A percentile compares a stretch with the other conserved stretches of the same genome.
Conservation (phyloP, 495 filamentous ascomycete species). For the Durotheca rogersii region DNA sequence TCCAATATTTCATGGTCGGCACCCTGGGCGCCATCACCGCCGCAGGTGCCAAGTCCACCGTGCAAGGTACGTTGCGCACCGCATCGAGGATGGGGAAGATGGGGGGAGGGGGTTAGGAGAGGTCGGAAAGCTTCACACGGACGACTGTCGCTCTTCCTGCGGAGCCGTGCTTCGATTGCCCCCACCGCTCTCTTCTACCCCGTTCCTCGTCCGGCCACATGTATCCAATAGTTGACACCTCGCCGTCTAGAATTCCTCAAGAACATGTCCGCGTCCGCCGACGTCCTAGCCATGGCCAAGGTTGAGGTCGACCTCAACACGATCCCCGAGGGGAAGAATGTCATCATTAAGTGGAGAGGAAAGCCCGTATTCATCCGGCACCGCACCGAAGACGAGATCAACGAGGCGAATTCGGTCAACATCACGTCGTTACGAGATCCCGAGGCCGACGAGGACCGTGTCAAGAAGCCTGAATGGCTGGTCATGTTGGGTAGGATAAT, state of each 20-base stretch:
- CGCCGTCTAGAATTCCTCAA: slow-evolving; percentile 82
- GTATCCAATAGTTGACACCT: slow-evolving; percentile 16
- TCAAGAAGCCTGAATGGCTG: slow-evolving; percentile 97
- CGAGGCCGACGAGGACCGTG: slow-evolving; percentile 85
- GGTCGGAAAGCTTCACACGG: too few relatives aligned
- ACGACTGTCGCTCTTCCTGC: too few relatives aligned
- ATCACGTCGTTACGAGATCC: slow-evolving; percentile 84
- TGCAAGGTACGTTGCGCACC: slow-evolving; percentile 74
- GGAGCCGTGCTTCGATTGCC: too few relatives aligned
- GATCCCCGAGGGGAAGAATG: slow-evolving; percentile 99
- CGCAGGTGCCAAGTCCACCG: slow-evolving; percentile 92
- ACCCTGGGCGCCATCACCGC: slow-evolving; percentile 87
- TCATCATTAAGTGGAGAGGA: slow-evolving; percentile 99
- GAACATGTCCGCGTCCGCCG: slow-evolving; percentile 99
- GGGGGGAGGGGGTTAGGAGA: not conserved
- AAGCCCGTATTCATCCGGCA: slow-evolving; percentile 99
- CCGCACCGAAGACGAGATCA: slow-evolving; percentile 84
- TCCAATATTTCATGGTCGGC: slow-evolving; percentile 98
- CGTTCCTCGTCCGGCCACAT: not conserved
- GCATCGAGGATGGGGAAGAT: slow-evolving; percentile 1
- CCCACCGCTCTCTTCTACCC: too few relatives aligned
- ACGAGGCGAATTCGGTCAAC: slow-evolving; percentile 76
- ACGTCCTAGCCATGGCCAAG: slow-evolving; percentile 98
- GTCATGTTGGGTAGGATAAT: slow-evolving; percentile 87
- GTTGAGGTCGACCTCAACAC: slow-evolving; percentile 90